Base-by-base conservation (phyloP, 495 filamentous ascomycete species). In the Neurospora sp. region DNA sequence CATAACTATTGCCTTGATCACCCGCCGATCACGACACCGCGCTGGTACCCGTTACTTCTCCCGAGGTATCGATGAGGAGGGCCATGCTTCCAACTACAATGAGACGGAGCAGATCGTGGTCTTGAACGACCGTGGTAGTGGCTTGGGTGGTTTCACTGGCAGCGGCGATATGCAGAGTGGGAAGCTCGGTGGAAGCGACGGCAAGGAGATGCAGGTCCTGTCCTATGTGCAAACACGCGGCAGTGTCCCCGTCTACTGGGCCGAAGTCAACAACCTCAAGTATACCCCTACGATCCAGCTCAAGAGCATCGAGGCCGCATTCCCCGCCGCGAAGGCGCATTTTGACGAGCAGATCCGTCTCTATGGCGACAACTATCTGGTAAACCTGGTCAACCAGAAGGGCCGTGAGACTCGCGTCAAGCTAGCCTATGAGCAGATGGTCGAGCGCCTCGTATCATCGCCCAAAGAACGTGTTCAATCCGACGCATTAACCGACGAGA, bases 51-150 rank as follows among this genome's bases (percentile, higher is more conserved):
- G 96, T 80, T 98, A 98, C 84, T 94, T 98, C 79, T 95, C 96
- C 0, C 90, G 96, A 71, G 96, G 96, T 40, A 88, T 98, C 27
- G 95, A 99, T 78, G 93, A 97, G 73, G 83, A 93, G 74, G 96
- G 96, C n/a, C 88, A 98, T 79, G 96, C 94, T 6, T 92, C 94
- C 23, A 99, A 99, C 79, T 99, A 94, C 87, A 99, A 99, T 78
- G 96, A 99, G 84, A 98, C 96, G 0, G 96, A 99, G 79, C 96
- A 98, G 79, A 85, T 93, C 70, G 85, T 96, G 54, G 88, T 99
- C 41, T 81, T 99, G 75, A 97, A 97, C 77, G 96, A 97, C 80
- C 84, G 84, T 40, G 85, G 89, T 16, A 78, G 82, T 41, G 92
- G 92, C 1, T 79, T 95, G 9, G 92, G 92, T 16, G 95, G 94